Conservation (phyloP, 2,329 filamentous ascomycete genomes). For the Aurifilum marmelostoma region DNA sequence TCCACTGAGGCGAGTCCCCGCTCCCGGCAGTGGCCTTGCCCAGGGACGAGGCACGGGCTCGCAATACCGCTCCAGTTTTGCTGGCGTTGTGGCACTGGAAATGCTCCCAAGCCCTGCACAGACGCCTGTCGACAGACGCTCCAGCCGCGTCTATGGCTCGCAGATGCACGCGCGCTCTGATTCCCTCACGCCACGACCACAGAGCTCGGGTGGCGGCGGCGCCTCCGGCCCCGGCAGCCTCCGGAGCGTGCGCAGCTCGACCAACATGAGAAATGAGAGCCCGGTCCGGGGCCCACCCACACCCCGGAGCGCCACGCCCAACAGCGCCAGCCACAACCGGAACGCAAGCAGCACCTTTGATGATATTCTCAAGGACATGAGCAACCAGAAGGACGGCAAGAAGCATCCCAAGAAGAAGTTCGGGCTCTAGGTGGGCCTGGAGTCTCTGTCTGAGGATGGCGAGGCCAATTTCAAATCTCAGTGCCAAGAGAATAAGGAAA, state of each 20-base stretch:
- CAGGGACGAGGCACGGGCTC: conserved; percentile 30
- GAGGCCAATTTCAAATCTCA: not conserved
- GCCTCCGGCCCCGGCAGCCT: conserved; percentile 21
- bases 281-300: conserved; percentile 16
- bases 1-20: conserved; percentile 23
- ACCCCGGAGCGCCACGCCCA: conserved; percentile 25
- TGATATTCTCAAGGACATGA: conserved; percentile 43
- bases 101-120: conserved; percentile 34
- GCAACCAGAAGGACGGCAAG: conserved; percentile 31
- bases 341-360: conserved; percentile 39
- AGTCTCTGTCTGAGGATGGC: conserved; percentile 25
- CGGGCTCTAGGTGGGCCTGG: conserved; percentile 29
- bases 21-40: conserved; percentile 25
- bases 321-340: conserved; percentile 25
- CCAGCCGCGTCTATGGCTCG: conserved; percentile 28
- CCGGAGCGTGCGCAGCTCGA: conserved; percentile 32
- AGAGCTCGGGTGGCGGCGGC: conserved; percentile 3
- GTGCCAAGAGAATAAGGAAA: not conserved
- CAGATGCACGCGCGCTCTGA: conserved; percentile 25
- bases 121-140: conserved; percentile 23
- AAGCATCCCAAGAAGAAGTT: conserved; percentile 36
- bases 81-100: conserved; percentile 38
- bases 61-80: conserved; percentile 41
- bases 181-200: conserved; percentile 11
- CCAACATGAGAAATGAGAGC: conserved; percentile 31